phyloP scores from a whole-genome alignment of 352 stramenopile species.

The Halophytophthora batemanensis region DNA sequence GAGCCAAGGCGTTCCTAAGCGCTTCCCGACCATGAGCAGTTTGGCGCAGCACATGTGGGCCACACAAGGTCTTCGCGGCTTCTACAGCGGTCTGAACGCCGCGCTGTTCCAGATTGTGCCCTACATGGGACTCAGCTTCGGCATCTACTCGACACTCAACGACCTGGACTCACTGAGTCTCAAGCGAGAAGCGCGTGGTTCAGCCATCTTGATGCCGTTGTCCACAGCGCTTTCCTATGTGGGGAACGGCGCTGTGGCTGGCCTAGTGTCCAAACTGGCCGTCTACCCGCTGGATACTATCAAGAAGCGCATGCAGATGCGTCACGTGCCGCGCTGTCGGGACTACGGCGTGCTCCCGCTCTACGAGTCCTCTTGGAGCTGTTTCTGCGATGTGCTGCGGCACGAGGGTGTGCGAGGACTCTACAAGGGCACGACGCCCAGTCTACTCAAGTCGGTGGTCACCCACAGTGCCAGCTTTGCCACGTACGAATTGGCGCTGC shows the following conservation, averaged over 20 bases:
- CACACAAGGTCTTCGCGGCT: conserved; percentile 70
- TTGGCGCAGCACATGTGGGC: conserved; percentile 73
- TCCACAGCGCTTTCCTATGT: conserved; percentile 51
- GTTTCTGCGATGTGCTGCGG: conserved; percentile 52
- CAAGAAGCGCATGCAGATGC: conserved; percentile 95
- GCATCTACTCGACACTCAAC: conserved; percentile 85
- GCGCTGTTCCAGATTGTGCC: conserved; percentile 92
- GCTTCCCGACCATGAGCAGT: conserved; percentile 72
- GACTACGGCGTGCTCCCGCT: conserved; percentile 66
- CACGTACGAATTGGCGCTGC: conserved; percentile 64
- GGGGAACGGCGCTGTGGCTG: conserved; percentile 83
- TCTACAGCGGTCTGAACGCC: conserved; percentile 89
- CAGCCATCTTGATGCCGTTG: conserved; percentile 14
- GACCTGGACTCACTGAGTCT: conserved; percentile 13
- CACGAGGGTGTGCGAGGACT: conserved; percentile 64
- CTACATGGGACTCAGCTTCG: conserved; percentile 96
- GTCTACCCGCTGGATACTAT: conserved; percentile 95
- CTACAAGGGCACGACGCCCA: conserved; percentile 79
- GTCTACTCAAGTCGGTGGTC: conserved; percentile 80
- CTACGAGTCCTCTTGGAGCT: conserved; percentile 64
- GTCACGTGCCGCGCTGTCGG: conserved; percentile 53
- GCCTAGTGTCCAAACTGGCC: conserved; percentile 88
- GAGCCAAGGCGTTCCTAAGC: conserved; percentile 83
- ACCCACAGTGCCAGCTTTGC: conserved; percentile 74
- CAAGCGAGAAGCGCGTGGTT: neutral